Evolutionary conservation across 129 eudicot genomes (phyloP), one percentile per base, ranked within the genome.

Genomic region (Flaveria trinervia): DNA sequence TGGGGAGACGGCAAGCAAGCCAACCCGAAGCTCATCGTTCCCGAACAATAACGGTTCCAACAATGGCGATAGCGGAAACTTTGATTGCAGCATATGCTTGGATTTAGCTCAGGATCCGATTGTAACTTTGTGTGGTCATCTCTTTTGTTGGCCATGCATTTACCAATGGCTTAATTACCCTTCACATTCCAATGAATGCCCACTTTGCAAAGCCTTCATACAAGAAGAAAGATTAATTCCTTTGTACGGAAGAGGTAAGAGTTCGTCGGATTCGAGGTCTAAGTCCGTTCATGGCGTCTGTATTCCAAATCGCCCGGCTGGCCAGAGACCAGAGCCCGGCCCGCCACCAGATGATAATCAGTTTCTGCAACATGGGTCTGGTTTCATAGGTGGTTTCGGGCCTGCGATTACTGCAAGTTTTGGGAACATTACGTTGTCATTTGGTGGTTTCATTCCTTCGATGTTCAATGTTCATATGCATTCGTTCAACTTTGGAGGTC

Each of bases 131-230:
- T 90, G 96, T 14, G 96, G 96, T 51, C 96, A 90, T 50, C 93
- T 90, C 69, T 90, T 80, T 75, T 90, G 96, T 71, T 90, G 96
- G 96, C 96, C 96, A 68, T 90, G 93, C 61, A 84, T 90, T 36
- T 90, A 90, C 83, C 88, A 84, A 71, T 90, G 96, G 96, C 88
- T 88, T 57, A 89, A 86, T 64, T 73, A 75, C 62, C 96, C 86
- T 44, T 88, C 96, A 2, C 88, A 65, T 30, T 85, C 79, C 1
- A 84, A 83, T 16, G 96, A 90, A 75, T 90, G 96, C 76, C 93
- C 96, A 0, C 86, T 90, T 67, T 90, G 96, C 79, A 90, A 88
- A 80, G 96, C 93, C 65, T 80, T 77, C 54, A 79, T 90, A 26
- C 88, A 86, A 71, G 96, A 90, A 76, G 77, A 77, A 25, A 88